Percentiles rank a stretch among this genome's conserved stretches.
phyloP scores from a whole-genome alignment of 2,329 filamentous ascomycete genomes.

The Pseudogymnoascus sp. region DNA sequence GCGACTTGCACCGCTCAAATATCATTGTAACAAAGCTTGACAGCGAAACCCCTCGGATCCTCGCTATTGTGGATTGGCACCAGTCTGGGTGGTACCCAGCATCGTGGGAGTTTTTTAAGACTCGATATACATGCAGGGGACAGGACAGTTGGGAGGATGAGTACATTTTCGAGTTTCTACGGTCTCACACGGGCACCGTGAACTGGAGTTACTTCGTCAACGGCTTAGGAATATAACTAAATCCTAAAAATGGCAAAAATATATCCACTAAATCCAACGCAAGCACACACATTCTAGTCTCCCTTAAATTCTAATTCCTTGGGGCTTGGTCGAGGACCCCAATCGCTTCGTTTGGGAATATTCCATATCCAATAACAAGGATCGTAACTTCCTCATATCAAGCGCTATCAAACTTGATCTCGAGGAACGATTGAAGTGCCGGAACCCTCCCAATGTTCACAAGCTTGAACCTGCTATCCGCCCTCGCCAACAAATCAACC shows the following conservation, averaged over 20 bases:
- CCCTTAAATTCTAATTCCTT: background rate
- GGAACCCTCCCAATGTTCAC: background rate
- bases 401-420: background rate
- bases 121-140: background rate
- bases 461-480: background rate
- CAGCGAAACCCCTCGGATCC: constrained; percentile 18
- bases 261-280: too few species aligned
- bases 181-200: too few species aligned
- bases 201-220: too few species aligned
- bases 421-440: background rate
- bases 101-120: constrained; percentile 32
- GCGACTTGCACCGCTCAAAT: constrained; percentile 29
- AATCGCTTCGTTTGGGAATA: too few species aligned
- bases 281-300: too few species aligned
- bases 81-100: constrained; percentile 31
- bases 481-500: constrained; percentile 40
- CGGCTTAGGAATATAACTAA: too few species aligned
- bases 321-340: too few species aligned
- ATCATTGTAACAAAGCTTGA: constrained; percentile 25
- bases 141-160: too few species aligned
- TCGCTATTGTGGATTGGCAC: constrained; percentile 30
- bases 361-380: background rate
- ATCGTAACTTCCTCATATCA: background rate
- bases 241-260: too few species aligned
- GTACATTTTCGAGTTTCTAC: too few species aligned